Evolutionary conservation across 768 basidiomycete genomes (phyloP).

Genomic region (Lactifluus pinguis): DNA sequence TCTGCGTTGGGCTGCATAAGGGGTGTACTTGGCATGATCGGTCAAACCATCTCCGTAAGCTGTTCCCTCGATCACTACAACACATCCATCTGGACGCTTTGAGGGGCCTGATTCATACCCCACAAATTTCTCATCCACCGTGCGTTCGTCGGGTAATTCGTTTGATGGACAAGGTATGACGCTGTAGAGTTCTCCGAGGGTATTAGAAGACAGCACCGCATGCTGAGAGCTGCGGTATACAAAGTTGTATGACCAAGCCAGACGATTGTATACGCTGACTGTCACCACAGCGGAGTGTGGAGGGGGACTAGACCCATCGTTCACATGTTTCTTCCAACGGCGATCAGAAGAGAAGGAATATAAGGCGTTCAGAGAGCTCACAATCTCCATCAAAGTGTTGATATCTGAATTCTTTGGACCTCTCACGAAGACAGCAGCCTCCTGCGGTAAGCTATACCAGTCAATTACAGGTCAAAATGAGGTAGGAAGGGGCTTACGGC

Average conservation of each 20-base stretch:
- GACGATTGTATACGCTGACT: conserved; percentile 50
- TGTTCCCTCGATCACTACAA: conserved; percentile 53
- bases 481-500: conserved; percentile 37
- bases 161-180: conserved; percentile 56
- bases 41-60: conserved; percentile 47
- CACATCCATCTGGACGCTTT: conserved; percentile 29
- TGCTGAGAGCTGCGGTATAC: conserved; percentile 61
- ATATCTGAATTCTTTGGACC: conserved; percentile 56
- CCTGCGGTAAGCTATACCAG: conserved; percentile 36
- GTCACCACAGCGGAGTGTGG: conserved; percentile 41
- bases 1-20: background rate
- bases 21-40: conserved; percentile 54
- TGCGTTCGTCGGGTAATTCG: conserved; percentile 37
- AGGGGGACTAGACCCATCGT: conserved; percentile 14
- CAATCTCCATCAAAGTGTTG: conserved; percentile 43
- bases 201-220: conserved; percentile 60
- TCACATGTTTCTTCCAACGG: conserved; percentile 2
- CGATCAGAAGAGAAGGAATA: conserved; percentile 8
- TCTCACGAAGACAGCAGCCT: conserved; percentile 54
- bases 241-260: conserved; percentile 52
- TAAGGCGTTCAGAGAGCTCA: conserved; percentile 20
- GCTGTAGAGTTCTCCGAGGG: conserved; percentile 51
- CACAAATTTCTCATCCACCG: conserved; percentile 25
- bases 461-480: conserved; percentile 6
- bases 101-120: conserved; percentile 25